Conservation (phyloP, 2,329 filamentous ascomycete genomes). For the Scedosporium boydii region DNA sequence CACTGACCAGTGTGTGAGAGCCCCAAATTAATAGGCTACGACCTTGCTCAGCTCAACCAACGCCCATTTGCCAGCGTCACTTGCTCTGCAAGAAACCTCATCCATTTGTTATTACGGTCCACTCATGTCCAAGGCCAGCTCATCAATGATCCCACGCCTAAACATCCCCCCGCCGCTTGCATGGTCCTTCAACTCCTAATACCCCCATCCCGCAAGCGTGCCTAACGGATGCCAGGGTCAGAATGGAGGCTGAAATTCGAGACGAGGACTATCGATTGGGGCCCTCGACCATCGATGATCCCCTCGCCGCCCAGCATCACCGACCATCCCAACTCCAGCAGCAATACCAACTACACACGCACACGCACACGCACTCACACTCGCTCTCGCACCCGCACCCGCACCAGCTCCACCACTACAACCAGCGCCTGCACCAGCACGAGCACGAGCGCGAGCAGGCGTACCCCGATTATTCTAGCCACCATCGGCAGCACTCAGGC, state of each 20-base stretch:
- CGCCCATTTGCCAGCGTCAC: constrained; percentile 1
- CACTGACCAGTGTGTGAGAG: background rate
- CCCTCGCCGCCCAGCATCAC: constrained; percentile 16
- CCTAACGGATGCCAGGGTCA: constrained; percentile 35
- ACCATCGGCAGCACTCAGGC: constrained; percentile 13
- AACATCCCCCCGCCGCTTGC: constrained; percentile 24
- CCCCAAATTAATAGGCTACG: constrained; percentile 6
- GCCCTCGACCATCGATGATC: constrained; percentile 15
- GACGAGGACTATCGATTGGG: constrained; percentile 30
- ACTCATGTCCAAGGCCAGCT: constrained; percentile 25
- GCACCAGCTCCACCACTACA: constrained; percentile 4
- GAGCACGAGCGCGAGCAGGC: constrained; percentile 15
- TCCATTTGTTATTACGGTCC: background rate
- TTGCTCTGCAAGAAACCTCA: background rate
- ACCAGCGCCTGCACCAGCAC: constrained; percentile 17
- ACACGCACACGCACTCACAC: constrained; percentile 13
- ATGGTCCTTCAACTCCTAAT: constrained; percentile 31
- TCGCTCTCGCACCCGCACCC: constrained; percentile 7
- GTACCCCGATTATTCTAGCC: constrained; percentile 11
- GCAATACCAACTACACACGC: constrained; percentile 16
- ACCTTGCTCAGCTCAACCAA: constrained; percentile 1
- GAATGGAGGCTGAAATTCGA: constrained; percentile 38
- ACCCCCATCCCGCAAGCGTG: constrained; percentile 29
- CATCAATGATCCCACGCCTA: constrained; percentile 34
- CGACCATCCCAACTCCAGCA: constrained; percentile 14